phyloP scores from a whole-genome alignment of 805 yeast species.

The Candida dendrica region DNA sequence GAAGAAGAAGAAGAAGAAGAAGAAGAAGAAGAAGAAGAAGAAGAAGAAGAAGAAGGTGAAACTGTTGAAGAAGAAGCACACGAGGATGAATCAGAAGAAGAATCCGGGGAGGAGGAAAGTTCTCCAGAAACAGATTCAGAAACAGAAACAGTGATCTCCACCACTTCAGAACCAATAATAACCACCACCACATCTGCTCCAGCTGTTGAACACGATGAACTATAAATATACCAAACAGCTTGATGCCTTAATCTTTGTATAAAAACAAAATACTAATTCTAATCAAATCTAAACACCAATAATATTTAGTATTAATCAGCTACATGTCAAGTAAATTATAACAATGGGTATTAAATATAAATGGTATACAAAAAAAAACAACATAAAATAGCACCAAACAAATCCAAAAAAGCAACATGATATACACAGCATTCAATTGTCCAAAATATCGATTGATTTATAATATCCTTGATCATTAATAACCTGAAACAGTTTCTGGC shows the following conservation, averaged over 20 bases:
- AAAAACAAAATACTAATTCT: neutral
- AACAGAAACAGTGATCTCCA: neutral
- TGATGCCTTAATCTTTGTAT: too few relatives aligned
- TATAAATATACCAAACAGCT: neutral
- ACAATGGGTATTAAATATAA: too few relatives aligned
- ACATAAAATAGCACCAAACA: too few relatives aligned
- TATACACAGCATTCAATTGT: neutral
- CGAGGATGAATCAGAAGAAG: conserved; percentile 2
- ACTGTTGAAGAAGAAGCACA: neutral
- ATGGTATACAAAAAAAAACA: too few relatives aligned
- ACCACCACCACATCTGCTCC: neutral
- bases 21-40: neutral
- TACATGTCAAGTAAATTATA: too few relatives aligned
- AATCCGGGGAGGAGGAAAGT: neutral
- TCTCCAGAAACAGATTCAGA: neutral
- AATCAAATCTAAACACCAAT: too few relatives aligned
- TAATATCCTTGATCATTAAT: neutral
- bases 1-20: neutral
- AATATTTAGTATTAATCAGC: too few relatives aligned
- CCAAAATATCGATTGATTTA: neutral
- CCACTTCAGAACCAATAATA: too few relatives aligned
- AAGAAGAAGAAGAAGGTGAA: too few relatives aligned
- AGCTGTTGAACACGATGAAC: neutral
- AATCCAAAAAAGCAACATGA: too few relatives aligned
- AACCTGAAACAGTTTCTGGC: neutral